phyloP scores from a whole-genome alignment of 805 yeast species.

The Yamadazyma sp. region DNA sequence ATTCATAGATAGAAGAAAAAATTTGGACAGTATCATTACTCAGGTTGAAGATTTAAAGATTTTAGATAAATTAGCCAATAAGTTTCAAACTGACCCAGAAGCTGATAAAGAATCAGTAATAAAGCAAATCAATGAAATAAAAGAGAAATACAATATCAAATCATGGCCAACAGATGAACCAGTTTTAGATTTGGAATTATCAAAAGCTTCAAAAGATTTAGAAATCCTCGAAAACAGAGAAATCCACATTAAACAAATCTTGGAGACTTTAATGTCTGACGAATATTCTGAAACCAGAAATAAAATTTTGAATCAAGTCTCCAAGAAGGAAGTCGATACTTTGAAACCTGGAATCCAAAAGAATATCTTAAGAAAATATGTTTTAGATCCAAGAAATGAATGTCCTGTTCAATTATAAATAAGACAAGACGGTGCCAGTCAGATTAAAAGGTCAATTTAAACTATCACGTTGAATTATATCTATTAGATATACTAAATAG shows the following conservation, averaged over 20 bases:
- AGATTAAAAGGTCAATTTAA: too few species aligned
- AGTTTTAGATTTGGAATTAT: constrained; percentile 24
- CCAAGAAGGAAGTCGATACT: constrained; percentile 17
- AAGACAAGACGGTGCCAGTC: too few species aligned
- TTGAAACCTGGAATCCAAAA: constrained; percentile 49
- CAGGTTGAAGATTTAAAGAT: constrained; percentile 37
- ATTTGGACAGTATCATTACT: constrained; percentile 23
- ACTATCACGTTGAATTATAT: too few species aligned
- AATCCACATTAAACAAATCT: constrained; percentile 24
- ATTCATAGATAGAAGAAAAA: constrained; percentile 46
- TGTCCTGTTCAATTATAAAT: constrained; percentile 18
- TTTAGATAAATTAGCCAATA: constrained; percentile 28
- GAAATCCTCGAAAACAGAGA: constrained; percentile 26
- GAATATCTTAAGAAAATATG: constrained; percentile 65
- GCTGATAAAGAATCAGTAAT: constrained; percentile 14
- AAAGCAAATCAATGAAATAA: constrained; percentile 32
- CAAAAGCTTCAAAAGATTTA: constrained; percentile 20
- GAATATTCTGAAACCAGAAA: constrained; percentile 21
- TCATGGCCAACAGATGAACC: constrained; percentile 43
- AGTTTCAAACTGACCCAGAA: constrained; percentile 21
- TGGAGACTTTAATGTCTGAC: constrained; percentile 29
- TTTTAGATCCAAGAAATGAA: constrained; percentile 34
- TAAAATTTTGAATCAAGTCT: constrained; percentile 18
- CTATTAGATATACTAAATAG: too few species aligned
- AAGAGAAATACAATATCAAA: constrained; percentile 33